Base-by-base conservation (phyloP, 305 asterid species). In the Fraxinus albicans region DNA sequence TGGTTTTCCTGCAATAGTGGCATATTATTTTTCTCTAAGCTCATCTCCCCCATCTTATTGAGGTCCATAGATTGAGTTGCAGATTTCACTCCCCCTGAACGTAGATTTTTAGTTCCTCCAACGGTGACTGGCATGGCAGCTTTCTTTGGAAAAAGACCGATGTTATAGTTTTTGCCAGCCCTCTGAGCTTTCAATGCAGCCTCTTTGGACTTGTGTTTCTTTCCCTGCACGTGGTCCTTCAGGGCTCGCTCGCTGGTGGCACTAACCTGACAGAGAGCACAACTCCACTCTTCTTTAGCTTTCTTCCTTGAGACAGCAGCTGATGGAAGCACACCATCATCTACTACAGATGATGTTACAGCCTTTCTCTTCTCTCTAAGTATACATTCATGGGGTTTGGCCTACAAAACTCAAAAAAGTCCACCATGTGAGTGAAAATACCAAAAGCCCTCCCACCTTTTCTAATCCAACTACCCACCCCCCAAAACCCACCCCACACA, bases 201-300 rank as follows among this genome's bases (percentile, higher is more conserved):
- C 89, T 89, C 94, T 86, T 88, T 91, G 9, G 85, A 38, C 84
- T 90, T 93, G 88, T 94, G 98, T 76, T 86, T 93, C 85, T 85
- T 92, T 8, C 98, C 98, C 65, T n/a, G 31, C 6, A 90, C 80
- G 83, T 92, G 98, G 17, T 78, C 91, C 1, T 86, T 84, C 34
- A 95, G 85, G 60, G 60, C 89, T 12, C 2, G 82, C 86, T 95
- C 91, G 7, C 87, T 82, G 7, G 89, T 80, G 80, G 87, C 69
- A 36, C 81, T 85, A 29, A 90, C 88, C 31, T 87, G 84, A 80
- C 97, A 93, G 25, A 93, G 15, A 58, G 84, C 88, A 79, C 97
- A 93, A 70, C 84, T 85, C 94, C 91, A 92, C 9, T 89, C 90
- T 27, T 40, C 84, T 69, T 80, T 89, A 29, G 69, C 80, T 86